Evolutionary conservation across 345 rosid species (phyloP), one percentile per base, ranked within the genome.

Genomic region (Triadica sebifera): DNA sequence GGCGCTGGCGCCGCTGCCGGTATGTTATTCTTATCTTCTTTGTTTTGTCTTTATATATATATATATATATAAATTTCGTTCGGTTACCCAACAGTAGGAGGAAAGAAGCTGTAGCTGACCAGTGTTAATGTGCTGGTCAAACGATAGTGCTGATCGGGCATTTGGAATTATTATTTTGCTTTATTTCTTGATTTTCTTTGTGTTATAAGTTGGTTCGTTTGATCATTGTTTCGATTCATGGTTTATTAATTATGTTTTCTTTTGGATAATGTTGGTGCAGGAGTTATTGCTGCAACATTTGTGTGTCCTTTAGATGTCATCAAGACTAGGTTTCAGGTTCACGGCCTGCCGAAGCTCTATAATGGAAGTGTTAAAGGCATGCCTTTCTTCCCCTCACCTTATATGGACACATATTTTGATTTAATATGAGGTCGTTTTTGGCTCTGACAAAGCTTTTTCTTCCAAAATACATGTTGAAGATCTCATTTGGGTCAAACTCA

Each of bases 1-100:
- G n/a, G n/a, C n/a, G n/a, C n/a, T n/a, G 97, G 98, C 47, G 98
- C 98, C 22, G 90, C 97, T 15, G 98, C 98, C 8, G 95, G 97
- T 91, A 77, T 15, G 56, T 45, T 16, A 29, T 46, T 29, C n/a
- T 25, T 55, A 43, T 9, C 39, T 12, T 6, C 12, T 19, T 37
- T 11, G 13, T n/a, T 2, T 20, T n/a, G n/a, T n/a, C n/a, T n/a
- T n/a, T n/a, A n/a, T n/a, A n/a, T n/a, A n/a, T n/a, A n/a, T n/a
- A n/a, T n/a, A n/a, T n/a, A n/a, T n/a, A n/a, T n/a, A n/a, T n/a
- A n/a, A n/a, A 4, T 55, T 17, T 15, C 15, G 52, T 46, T 55
- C 49, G 38, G 10, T 71, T 70, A 12, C 37, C 39, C 5, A 12
- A 12, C 3, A 25, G 2, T 59, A 13, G 39, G 19, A 12, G 41